These are phyloP conservation scores for Eucalyptus fibrosa DNA, from an alignment of 345 rosid genomes.

Conservation along the genomic window DNA sequence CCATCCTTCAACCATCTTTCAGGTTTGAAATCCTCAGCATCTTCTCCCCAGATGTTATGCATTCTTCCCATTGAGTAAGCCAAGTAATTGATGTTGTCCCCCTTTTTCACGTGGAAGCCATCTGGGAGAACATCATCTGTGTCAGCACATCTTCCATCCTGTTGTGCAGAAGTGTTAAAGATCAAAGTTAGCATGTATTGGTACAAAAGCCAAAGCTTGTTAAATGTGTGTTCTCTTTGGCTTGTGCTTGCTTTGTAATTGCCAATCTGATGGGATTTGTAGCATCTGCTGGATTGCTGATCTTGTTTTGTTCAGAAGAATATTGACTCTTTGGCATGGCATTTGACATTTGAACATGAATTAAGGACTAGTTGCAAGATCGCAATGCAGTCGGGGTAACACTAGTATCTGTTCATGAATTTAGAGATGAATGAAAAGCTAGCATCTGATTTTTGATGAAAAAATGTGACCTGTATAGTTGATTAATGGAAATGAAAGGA, in stretches of 20 bases:
- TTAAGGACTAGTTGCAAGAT: background rate
- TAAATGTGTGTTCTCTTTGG: background rate
- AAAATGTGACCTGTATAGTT: background rate
- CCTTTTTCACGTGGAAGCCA: constrained; percentile 45
- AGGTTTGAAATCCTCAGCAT: constrained; percentile 53
- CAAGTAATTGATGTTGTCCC: constrained; percentile 41
- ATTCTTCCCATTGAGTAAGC: constrained; percentile 80
- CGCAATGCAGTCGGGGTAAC: background rate
- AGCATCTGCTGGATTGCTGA: background rate
- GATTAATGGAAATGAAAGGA: background rate
- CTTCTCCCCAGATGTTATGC: constrained; percentile 67
- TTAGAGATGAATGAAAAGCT: background rate
- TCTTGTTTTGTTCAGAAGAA: background rate
- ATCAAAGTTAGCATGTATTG: background rate
- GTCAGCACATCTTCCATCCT: constrained; percentile 59
- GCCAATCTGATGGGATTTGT: background rate
- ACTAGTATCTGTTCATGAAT: background rate
- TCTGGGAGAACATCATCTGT: constrained; percentile 62
- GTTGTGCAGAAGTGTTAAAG: background rate
- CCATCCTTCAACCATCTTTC: constrained; percentile 75
- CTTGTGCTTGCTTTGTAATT: background rate
- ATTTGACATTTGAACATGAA: background rate
- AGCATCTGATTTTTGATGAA: background rate
- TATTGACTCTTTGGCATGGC: background rate
- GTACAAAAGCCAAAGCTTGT: background rate